A percentile compares a stretch with the other conserved stretches of the same genome.
Evolutionary conservation across 2,329 filamentous ascomycete species (phyloP).

Genomic region (Sporothrix brunneoviolacea): DNA sequence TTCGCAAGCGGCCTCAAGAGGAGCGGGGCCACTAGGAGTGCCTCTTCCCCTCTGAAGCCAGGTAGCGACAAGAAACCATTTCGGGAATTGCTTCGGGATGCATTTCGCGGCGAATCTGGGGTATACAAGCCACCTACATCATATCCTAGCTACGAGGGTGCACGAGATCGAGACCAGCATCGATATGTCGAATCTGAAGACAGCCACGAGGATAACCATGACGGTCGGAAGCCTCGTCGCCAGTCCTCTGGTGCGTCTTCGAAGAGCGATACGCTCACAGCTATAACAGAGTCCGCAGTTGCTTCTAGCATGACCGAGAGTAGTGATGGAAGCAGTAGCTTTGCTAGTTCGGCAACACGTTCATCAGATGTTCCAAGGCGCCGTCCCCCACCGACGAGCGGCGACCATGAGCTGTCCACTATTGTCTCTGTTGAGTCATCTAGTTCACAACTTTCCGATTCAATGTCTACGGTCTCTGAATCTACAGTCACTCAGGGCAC

Average conservation of each 20-base stretch:
- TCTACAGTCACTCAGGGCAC: conserved; percentile 50
- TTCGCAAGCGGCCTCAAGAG: conserved; percentile 39
- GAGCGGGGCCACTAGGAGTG: conserved; percentile 47
- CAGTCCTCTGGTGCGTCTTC: conserved; percentile 27
- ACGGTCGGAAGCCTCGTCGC: conserved; percentile 22
- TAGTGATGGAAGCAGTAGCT: conserved; percentile 17
- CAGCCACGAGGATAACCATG: conserved; percentile 21
- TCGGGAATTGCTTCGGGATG: conserved; percentile 53
- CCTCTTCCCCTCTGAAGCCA: conserved; percentile 43
- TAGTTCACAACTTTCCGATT: conserved; percentile 41
- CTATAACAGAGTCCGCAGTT: conserved; percentile 26
- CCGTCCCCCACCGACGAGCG: conserved; percentile 46
- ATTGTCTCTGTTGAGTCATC: conserved; percentile 48
- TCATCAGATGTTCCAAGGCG: conserved; percentile 21
- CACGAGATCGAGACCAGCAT: conserved; percentile 17
- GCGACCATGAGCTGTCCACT: conserved; percentile 50
- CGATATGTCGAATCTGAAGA: neutral
- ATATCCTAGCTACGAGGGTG: conserved; percentile 37
- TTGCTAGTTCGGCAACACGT: conserved; percentile 12
- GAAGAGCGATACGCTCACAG: conserved; percentile 20
- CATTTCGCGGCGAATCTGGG: conserved; percentile 56
- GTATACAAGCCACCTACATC: conserved; percentile 38
- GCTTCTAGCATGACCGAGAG: conserved; percentile 19
- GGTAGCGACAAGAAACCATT: conserved; percentile 41
- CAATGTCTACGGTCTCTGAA: conserved; percentile 43